Percentiles rank a stretch among this genome's conserved stretches.
Evolutionary conservation across 2,329 filamentous ascomycete genomes (phyloP).

Genomic region (Talaromyces sp.): DNA sequence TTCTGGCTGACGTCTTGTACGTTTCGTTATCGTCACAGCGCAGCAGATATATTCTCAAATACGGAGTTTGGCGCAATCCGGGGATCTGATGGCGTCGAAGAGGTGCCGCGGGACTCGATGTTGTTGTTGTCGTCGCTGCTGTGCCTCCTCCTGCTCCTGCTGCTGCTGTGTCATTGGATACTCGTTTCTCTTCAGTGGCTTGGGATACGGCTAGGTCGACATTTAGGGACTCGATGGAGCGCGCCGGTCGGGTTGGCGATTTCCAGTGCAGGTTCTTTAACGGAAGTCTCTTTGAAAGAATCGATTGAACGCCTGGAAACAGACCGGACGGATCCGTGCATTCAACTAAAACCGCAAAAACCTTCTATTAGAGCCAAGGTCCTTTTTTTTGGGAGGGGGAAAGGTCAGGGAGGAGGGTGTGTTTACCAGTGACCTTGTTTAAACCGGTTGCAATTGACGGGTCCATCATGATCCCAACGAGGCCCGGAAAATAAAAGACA

Average conservation of each 20-base stretch:
- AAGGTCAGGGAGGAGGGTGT: too few relatives aligned
- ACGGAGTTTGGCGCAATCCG: slow-evolving; percentile 85
- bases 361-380: slow-evolving; percentile 14
- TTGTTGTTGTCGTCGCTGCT: slow-evolving; percentile 20
- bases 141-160: slow-evolving; percentile 15
- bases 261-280: slow-evolving; percentile 96
- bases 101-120: slow-evolving; percentile 20
- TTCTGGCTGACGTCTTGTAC: slow-evolving; percentile 76
- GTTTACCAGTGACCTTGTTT: slow-evolving; percentile 66
- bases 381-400: not conserved
- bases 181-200: slow-evolving; percentile 32
- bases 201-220: slow-evolving; percentile 74
- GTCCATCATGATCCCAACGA: slow-evolving; percentile 31
- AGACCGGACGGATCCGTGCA: slow-evolving; percentile 91
- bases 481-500: slow-evolving; percentile 19
- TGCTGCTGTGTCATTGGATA: slow-evolving; percentile 33
- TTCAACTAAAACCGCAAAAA: slow-evolving; percentile 61
- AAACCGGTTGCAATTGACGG: slow-evolving; percentile 53
- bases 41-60: slow-evolving; percentile 83
- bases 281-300: slow-evolving; percentile 73
- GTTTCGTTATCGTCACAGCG: slow-evolving; percentile 93
- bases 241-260: slow-evolving; percentile 81
- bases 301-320: slow-evolving; percentile 74
- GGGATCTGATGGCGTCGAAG: slow-evolving; percentile 87
- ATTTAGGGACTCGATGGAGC: slow-evolving; percentile 89